Base-by-base conservation (phyloP, 176 grass and related monocot genomes). In the Aegilops bicornis region DNA sequence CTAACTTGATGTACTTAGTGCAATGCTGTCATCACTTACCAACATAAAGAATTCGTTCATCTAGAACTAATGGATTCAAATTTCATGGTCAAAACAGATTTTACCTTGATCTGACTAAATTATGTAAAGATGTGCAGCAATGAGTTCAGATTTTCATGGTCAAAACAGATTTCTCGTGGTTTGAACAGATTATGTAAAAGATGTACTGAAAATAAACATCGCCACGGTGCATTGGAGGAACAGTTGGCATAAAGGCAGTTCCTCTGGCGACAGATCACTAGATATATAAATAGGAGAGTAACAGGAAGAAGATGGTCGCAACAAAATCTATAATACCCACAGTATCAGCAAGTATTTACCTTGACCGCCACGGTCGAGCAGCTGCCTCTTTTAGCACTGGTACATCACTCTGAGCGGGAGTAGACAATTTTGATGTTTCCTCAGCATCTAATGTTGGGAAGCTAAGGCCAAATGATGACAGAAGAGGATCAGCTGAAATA, bases 391-490 rank as follows among this genome's bases (percentile, higher is more conserved):
- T 93, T 79, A 83, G 40, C 20, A 85, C 27, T 17, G 62, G 90
- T 60, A 80, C 30, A 77, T 89, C 90, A 30, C 89, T 79, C 32
- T 87, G 84, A 50, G 75, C 37, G 19, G 92, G 71, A 75, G 62
- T 80, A 84, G 84, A 76, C 81, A 92, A 87, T 79, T 99, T 99
- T 73, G 92, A 94, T 88, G 82, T 63, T 86, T 96, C 90, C 39
- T 96, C 92, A 15, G 84, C 82, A 63, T 82, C 90, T 85, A 87
- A 89, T 85, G 92, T 86, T 56, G 94, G 90, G 29, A 94, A 93
- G 84, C 93, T 91, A 32, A 99, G 88, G 68, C 92, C 73, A 54
- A 99, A 90, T 2, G 94, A 94, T 67, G 94, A 99, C 68, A 99
- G 80, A 60, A 99, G 93, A 83, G 94, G 88, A 83, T 99, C 97